Evolutionary conservation across 208 protist genomes (phyloP).

Genomic region (Acanthamoeba royreba): DNA sequence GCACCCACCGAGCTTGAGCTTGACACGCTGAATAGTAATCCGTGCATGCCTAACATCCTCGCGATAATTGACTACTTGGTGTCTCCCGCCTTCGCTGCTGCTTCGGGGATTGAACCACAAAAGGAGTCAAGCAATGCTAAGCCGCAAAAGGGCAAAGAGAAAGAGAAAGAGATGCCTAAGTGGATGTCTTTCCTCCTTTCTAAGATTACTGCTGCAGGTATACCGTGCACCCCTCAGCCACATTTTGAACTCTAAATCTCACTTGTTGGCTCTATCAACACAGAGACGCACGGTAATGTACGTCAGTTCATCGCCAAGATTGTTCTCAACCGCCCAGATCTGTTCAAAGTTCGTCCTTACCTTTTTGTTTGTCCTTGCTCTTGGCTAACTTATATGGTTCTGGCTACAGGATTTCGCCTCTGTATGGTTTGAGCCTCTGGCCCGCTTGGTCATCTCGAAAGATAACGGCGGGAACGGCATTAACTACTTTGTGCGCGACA

Average conservation of each 20-base stretch:
- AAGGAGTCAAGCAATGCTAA: not conserved
- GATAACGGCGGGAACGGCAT: slow-evolving; percentile 69
- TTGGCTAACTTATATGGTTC: no score
- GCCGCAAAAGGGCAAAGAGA: not conserved
- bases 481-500: slow-evolving; percentile 85
- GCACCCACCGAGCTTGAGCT: slow-evolving; percentile 61
- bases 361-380: no score
- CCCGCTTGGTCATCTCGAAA: slow-evolving; percentile 60
- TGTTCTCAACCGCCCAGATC: slow-evolving; percentile 67
- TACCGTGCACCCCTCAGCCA: not conserved
- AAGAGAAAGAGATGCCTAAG: slow-evolving; percentile 58
- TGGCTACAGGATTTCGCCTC: slow-evolving; percentile 73
- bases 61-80: slow-evolving; percentile 64
- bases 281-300: slow-evolving; percentile 66
- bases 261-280: not conserved
- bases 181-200: slow-evolving; percentile 81
- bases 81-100: not conserved
- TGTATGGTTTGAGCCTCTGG: slow-evolving; percentile 72
- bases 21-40: slow-evolving; percentile 71
- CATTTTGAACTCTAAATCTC: not conserved
- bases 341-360: slow-evolving; percentile 8
- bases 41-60: slow-evolving; percentile 72
- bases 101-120: not conserved
- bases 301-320: slow-evolving; percentile 77
- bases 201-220: slow-evolving; percentile 51